Base-by-base conservation (phyloP, 176 grass and related monocot species). In the Avena sativa region DNA sequence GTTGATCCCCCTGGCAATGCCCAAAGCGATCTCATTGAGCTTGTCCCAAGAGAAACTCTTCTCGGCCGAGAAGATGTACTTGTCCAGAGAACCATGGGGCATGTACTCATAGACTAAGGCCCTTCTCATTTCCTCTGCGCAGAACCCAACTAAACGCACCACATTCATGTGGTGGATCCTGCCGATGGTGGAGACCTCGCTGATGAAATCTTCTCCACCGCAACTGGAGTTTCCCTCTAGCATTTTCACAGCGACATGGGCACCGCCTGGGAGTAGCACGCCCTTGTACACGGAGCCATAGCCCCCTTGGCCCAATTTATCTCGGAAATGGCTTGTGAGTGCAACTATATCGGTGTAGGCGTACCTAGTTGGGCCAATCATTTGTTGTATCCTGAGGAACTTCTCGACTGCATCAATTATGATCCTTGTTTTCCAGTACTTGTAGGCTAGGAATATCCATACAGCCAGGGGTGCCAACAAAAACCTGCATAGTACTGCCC, bases 1-100 rank as follows among this genome's bases (percentile, higher is more conserved):
- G 20, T 73, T 73, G 70, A 73, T 21, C 70, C 70, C 70, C 70
- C 70, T 48, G 2, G 70, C 70, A 47, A 73, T 73, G 20, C 70
- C 40, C 20, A 73, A 12, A 73, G 70, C 70, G 1, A 73, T 73
- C 70, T 73, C 40, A 0, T 48, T 73, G 40, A 73, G 40, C 70
- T 73, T 73, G 70, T 73, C 70, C 70, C 70, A 73, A 0, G 70
- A 73, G 0, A 73, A 73, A 2, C 40, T 71, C 38, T 73, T 73
- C 70, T 73, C 70, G 0, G 40, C 0, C 1, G 70, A 47, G 20
- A 73, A 73, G 70, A 73, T 73, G 40, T 67, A 67, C 64, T 67
- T 67, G 28, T 67, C 64, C 2, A 67, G 28, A 16, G 64, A 67
- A 36, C 64, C 30, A 1, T 16, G 6, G 28, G 64, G 30, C 64